Conservation (phyloP, 2,329 filamentous ascomycete genomes). For the Penicillium sp. region DNA sequence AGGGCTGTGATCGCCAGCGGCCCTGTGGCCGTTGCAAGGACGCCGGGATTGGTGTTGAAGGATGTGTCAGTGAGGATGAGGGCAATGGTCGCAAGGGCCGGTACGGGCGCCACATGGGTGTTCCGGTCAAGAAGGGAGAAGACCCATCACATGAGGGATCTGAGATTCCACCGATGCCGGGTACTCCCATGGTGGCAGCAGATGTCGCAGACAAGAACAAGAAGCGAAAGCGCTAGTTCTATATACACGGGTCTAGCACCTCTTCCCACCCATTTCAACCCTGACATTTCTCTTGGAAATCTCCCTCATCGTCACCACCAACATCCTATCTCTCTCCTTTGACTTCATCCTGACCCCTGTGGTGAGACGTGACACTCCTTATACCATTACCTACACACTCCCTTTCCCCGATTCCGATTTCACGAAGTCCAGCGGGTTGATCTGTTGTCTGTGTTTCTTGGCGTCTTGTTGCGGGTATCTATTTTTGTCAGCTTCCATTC, state of each 20-base stretch:
- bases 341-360: constrained; percentile 5
- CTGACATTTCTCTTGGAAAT: constrained; percentile 6
- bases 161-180: constrained; percentile 42
- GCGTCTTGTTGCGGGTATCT: constrained; percentile 19
- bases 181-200: constrained; percentile 28
- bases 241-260: not conserved
- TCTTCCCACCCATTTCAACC: constrained; percentile 1
- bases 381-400: constrained; percentile 16
- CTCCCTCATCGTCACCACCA: constrained; percentile 1
- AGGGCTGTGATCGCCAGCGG: constrained; percentile 93
- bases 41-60: constrained; percentile 85
- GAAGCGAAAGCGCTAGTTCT: constrained; percentile 60
- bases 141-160: constrained; percentile 48
- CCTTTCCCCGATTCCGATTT: constrained; percentile 18
- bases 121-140: constrained; percentile 57
- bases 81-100: constrained; percentile 94
- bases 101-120: constrained; percentile 68
- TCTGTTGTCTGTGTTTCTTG: constrained; percentile 13
- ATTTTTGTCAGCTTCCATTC: constrained; percentile 16
- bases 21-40: constrained; percentile 95
- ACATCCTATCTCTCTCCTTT: constrained; percentile 3
- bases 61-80: constrained; percentile 96
- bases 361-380: constrained; percentile 18
- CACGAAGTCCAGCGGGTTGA: constrained; percentile 25
- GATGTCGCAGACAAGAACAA: constrained; percentile 56